A percentile compares a stretch with the other conserved stretches of the same genome.
These are phyloP conservation scores for Cryptomeria japonica DNA, from an alignment of 75 land plant species.

Conservation along the genomic window DNA sequence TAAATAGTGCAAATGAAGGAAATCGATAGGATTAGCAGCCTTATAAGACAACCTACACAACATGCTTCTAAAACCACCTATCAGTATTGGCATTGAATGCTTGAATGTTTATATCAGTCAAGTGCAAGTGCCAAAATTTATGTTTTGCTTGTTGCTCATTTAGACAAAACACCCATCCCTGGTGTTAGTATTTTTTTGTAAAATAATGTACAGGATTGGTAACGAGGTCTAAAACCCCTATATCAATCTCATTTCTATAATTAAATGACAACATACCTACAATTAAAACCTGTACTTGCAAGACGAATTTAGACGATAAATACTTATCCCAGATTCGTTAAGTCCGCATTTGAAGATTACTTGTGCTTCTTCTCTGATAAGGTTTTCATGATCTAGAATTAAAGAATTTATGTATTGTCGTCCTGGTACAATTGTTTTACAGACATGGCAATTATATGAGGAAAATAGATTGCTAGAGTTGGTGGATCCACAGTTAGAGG, in stretches of 20 bases:
- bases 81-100: neutral
- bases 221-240: neutral
- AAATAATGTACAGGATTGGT: too few species aligned
- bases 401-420: neutral
- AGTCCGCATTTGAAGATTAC: too few species aligned
- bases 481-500: conserved; percentile 45
- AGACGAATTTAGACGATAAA: neutral
- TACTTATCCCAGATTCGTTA: neutral
- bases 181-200: neutral
- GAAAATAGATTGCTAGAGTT: conserved; percentile 46
- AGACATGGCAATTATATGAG: conserved; percentile 59
- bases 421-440: neutral
- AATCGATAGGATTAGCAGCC: neutral
- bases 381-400: neutral
- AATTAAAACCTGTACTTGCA: too few species aligned
- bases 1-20: too few species aligned
- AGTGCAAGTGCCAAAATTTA: too few species aligned
- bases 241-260: neutral
- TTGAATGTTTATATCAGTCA: too few species aligned
- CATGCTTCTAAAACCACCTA: neutral
- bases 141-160: too few species aligned
- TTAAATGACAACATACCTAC: too few species aligned
- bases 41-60: neutral
- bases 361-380: neutral
- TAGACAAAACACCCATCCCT: too few species aligned